These are phyloP conservation scores for Trifolium repens DNA, from an alignment of 306 rosid genomes.

Conservation along the genomic window DNA sequence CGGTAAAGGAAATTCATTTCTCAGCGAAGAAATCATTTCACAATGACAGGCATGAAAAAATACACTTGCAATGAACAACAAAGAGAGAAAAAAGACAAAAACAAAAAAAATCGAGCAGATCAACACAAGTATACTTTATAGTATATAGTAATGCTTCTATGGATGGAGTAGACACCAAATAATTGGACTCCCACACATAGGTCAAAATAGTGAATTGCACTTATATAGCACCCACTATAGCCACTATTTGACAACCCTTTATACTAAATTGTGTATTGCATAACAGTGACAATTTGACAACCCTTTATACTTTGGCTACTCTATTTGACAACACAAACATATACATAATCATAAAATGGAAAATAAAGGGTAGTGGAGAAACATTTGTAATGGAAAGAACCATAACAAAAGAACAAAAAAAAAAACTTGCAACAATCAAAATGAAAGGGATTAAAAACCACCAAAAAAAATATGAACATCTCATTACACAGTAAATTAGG, in stretches of 20 bases:
- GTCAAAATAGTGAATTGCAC: too few relatives aligned
- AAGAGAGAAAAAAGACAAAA: not conserved
- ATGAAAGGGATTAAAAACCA: not conserved
- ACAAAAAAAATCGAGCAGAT: not conserved
- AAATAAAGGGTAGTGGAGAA: conserved; percentile 26
- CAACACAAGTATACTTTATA: not conserved
- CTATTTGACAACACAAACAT: not conserved
- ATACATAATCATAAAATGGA: not conserved
- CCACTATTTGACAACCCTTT: not conserved
- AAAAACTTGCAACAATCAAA: not conserved
- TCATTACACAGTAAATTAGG: not conserved
- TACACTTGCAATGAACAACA: not conserved
- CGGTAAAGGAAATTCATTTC: conserved; percentile 6
- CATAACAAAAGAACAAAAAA: not conserved
- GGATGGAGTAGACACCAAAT: too few relatives aligned
- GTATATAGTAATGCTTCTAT: not conserved
- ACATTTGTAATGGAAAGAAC: not conserved
- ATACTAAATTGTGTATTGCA: not conserved
- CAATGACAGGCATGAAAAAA: not conserved
- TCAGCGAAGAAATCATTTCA: not conserved
- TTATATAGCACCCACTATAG: not conserved
- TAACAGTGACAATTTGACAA: not conserved
- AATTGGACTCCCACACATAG: too few relatives aligned
- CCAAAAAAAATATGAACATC: not conserved
- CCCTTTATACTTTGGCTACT: not conserved